Evolutionary conservation across 176 grass and related monocot genomes (phyloP), one percentile per base, ranked within the genome.

Genomic region (Triticum timopheevii): DNA sequence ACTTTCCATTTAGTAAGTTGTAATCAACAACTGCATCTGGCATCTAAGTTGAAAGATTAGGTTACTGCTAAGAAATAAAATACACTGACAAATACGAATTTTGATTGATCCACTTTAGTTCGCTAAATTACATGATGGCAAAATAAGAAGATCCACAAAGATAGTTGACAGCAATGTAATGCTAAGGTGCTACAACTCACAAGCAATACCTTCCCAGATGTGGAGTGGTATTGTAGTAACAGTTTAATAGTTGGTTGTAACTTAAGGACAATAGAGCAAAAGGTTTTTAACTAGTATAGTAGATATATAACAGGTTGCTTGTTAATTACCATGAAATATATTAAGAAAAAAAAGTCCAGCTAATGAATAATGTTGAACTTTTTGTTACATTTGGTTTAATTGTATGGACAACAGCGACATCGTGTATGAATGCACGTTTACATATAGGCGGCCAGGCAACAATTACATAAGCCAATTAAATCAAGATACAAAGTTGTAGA

Each of bases 11-110:
- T 74, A 78, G 88, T 76, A 98, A 88, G 88, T 98, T 92, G 73
- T 98, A 98, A 62, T 98, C 96, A 89, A 94, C 87, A 59, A 94
- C 88, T 66, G 96, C 93, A 93, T 98, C 96, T 82, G 93, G 92
- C 96, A 96, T 98, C 96, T 98, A 81, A 79, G 90, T 47, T 79
- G 34, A 82, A 15, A 58, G n/a, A 81, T 33, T 45, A 77, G 19
- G 17, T 39, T 85, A 70, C 9, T 75, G 77, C 42, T 13, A 31
- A 69, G 49, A 85, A 65, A 70, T 77, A 65, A 85, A 70, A 88
- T 70, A 24, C 58, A 80, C 45, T 27, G 24, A 59, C 12, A 12
- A 79, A 47, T 59, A 87, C 40, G 2, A 54, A 45, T 35, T 44
- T 42, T 47, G 83, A 67, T 6, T 81, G 28, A 61, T 69, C 70